phyloP scores from a whole-genome alignment of 192 early-diverging fungal species.

The Rhizoclosmatium globosum region DNA sequence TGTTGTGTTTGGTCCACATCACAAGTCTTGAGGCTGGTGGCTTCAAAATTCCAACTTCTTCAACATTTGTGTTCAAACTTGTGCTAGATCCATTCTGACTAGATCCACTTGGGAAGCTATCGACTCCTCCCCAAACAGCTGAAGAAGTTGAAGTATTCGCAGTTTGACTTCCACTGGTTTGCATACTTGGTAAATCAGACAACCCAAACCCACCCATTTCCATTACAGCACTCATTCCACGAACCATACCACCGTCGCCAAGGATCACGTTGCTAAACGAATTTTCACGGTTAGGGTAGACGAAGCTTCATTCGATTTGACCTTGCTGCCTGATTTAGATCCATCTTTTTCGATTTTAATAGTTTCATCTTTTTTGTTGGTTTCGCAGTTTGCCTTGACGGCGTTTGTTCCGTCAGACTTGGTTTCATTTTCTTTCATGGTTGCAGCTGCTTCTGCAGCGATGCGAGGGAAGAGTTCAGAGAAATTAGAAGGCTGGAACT shows the following conservation, averaged over 20 bases:
- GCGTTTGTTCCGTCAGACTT: background rate
- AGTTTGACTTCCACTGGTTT: background rate
- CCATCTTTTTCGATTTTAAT: background rate
- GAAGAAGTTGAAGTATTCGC: background rate
- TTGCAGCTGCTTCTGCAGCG: constrained; percentile 28
- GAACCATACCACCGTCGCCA: constrained; percentile 28
- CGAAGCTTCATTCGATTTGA: background rate
- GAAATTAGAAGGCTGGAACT: constrained; percentile 11
- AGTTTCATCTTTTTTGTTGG: background rate
- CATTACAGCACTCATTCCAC: constrained; percentile 24
- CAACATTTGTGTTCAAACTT: background rate
- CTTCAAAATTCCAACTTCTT: background rate
- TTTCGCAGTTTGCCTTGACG: background rate
- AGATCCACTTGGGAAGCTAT: constrained; percentile 3
- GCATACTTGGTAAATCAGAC: background rate
- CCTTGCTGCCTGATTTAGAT: background rate
- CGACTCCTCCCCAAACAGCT: constrained; percentile 25
- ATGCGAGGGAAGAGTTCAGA: constrained; percentile 15
- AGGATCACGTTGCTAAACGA: constrained; percentile 20
- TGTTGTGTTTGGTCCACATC: background rate
- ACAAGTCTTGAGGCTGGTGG: background rate
- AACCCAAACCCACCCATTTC: constrained; percentile 33
- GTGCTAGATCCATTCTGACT: constrained; percentile 10
- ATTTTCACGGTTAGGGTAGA: background rate
- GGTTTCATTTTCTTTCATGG: background rate